Conservation (phyloP, 2,329 filamentous ascomycete genomes). For the Aureobasidium subglaciale region DNA sequence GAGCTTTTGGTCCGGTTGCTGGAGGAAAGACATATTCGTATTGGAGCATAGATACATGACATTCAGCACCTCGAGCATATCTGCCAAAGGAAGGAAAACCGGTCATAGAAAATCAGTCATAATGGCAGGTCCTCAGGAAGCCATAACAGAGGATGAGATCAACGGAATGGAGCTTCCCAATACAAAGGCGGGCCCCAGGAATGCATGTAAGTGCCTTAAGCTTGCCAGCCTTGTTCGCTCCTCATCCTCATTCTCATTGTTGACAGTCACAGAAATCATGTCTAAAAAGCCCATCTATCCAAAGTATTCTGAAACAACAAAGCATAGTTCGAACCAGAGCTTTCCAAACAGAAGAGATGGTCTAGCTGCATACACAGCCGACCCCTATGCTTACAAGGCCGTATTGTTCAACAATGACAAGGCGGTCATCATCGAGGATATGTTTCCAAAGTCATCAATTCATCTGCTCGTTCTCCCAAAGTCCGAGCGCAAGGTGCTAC, state of each 20-base stretch:
- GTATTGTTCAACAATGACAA: constrained; percentile 61
- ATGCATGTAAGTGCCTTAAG: constrained; percentile 14
- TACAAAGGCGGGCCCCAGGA: constrained; percentile 4
- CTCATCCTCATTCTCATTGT: constrained; percentile 2
- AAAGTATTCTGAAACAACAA: constrained; percentile 14
- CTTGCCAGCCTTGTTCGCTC: neutral
- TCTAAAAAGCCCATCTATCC: constrained; percentile 29
- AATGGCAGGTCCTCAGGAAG: constrained; percentile 14
- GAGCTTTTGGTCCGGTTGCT: neutral
- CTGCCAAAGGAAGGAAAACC: neutral
- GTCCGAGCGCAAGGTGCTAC: constrained; percentile 52
- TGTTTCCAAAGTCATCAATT: constrained; percentile 76
- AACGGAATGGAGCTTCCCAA: constrained; percentile 15
- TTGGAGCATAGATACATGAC: neutral
- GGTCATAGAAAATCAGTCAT: neutral
- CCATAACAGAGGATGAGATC: constrained; percentile 18
- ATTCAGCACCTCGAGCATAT: neutral
- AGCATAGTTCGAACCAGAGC: no score
- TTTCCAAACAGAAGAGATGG: constrained; percentile 52
- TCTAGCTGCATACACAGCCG: constrained; percentile 58
- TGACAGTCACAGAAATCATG: constrained; percentile 42
- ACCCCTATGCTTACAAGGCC: constrained; percentile 54
- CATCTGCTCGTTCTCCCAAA: constrained; percentile 87
- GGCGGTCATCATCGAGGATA: constrained; percentile 73
- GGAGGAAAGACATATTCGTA: neutral